Conservation (phyloP, 768 basidiomycete species). For the Sarcodon sp. region DNA sequence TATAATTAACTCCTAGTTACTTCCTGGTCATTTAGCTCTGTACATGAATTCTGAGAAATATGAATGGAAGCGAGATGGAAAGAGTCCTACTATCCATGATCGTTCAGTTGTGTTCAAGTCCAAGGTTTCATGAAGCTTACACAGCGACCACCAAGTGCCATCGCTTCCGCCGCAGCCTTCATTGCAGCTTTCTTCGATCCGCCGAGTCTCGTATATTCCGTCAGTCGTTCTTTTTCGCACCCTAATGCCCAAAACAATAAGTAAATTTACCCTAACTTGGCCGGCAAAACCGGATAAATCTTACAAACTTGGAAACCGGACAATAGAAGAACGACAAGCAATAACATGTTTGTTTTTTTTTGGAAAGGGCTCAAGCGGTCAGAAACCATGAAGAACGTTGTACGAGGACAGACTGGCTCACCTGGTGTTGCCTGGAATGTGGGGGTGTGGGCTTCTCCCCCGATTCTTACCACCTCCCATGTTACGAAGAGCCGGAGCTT, state of each 20-base stretch:
- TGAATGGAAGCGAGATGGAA: no score
- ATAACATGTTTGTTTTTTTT: no score
- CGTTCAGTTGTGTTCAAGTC: no score
- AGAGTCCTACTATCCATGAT: no score
- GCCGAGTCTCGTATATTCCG: constrained; percentile 5
- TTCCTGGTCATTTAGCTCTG: no score
- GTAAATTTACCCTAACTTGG: background rate
- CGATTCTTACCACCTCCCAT: constrained; percentile 7
- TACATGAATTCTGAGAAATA: no score
- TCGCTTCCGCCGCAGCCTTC: constrained; percentile 9
- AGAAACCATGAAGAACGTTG: background rate
- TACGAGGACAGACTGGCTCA: background rate
- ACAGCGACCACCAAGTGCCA: constrained; percentile 13
- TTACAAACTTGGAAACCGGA: constrained; percentile 6
- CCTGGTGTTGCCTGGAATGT: constrained; percentile 8
- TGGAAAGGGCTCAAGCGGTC: no score
- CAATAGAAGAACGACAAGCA: background rate
- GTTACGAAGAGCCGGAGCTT: constrained; percentile 5
- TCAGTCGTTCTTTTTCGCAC: constrained; percentile 6
- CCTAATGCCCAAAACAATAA: constrained; percentile 3
- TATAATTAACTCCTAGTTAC: no score
- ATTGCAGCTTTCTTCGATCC: constrained; percentile 12
- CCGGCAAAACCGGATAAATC: background rate
- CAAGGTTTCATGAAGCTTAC: constrained; percentile 4
- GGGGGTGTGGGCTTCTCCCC: constrained; percentile 10